A percentile compares a stretch with the other conserved stretches of the same genome.
Conservation (phyloP, 2,329 filamentous ascomycete species). For the Xylaria sp. region DNA sequence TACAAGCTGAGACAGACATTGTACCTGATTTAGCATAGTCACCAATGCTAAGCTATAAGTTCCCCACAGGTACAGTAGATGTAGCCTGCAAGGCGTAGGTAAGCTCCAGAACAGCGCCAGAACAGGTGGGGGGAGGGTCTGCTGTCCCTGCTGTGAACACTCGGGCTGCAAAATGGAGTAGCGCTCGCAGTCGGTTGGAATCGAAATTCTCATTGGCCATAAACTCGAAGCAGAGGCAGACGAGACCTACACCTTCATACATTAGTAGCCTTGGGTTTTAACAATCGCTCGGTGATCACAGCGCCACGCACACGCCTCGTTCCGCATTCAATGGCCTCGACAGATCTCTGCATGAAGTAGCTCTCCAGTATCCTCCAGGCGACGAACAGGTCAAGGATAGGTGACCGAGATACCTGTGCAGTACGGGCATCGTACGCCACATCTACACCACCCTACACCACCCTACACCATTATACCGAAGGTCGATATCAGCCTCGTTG, state of each 20-base stretch:
- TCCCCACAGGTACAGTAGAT: no score
- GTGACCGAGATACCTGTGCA: neutral
- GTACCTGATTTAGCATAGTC: no score
- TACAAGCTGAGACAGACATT: no score
- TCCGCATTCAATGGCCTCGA: neutral
- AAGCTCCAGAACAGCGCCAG: no score
- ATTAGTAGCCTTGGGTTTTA: neutral
- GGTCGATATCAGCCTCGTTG: neutral
- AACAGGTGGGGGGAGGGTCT: slow-evolving; percentile 1
- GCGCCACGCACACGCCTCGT: slow-evolving; percentile 1
- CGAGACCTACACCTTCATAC: neutral
- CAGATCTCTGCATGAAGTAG: neutral
- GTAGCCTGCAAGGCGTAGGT: no score
- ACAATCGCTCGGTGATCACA: neutral
- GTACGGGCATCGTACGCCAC: neutral
- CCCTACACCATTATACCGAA: no score
- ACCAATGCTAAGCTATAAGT: no score
- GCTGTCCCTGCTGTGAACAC: no score
- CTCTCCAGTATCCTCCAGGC: neutral
- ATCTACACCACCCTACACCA: no score
- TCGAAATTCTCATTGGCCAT: slow-evolving; percentile 6
- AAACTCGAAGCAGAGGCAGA: neutral
- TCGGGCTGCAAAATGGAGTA: neutral
- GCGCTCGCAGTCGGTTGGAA: neutral
- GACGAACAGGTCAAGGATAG: neutral